These are phyloP conservation scores for Aspergillus intermedius DNA, from an alignment of 2,329 filamentous ascomycete species.

Conservation along the genomic window DNA sequence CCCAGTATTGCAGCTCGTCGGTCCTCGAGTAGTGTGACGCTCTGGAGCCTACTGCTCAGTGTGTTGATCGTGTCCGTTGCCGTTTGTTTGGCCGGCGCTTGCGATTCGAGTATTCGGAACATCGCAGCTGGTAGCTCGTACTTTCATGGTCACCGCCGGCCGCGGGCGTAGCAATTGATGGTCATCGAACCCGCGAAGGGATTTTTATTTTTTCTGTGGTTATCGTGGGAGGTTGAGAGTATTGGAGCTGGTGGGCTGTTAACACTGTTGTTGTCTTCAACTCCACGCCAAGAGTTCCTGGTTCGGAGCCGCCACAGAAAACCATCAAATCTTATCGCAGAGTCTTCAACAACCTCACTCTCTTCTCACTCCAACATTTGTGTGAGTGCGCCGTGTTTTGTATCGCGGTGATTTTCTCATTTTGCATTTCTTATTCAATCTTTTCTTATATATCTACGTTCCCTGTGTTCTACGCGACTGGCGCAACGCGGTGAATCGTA, in stretches of 20 bases:
- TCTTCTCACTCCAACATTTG: not conserved
- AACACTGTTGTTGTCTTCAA: not conserved
- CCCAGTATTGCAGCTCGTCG: slow-evolving; percentile 88
- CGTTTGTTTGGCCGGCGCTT: slow-evolving; percentile 90
- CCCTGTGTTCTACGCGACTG: not conserved
- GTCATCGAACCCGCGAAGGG: slow-evolving; percentile 22
- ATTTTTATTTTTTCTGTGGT: not conserved
- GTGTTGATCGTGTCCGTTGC: slow-evolving; percentile 91
- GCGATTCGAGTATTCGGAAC: slow-evolving; percentile 56
- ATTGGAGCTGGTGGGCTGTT: not conserved
- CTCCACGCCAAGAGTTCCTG: slow-evolving; percentile 14
- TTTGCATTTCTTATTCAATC: not conserved
- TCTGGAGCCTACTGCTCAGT: slow-evolving; percentile 77
- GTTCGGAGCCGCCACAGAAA: slow-evolving; percentile 18
- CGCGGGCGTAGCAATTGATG: slow-evolving; percentile 18
- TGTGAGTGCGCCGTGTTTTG: not conserved
- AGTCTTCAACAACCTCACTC: not conserved
- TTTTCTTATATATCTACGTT: not conserved
- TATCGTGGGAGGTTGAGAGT: not conserved
- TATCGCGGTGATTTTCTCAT: not conserved
- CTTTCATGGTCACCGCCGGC: slow-evolving; percentile 37
- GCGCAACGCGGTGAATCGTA: not conserved
- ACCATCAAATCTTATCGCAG: slow-evolving; percentile 6
- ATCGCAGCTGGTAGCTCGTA: slow-evolving; percentile 33
- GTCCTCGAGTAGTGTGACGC: slow-evolving; percentile 88